Evolutionary conservation across 2,329 filamentous ascomycete genomes (phyloP).

Genomic region (Pseudopithomyces maydicus): DNA sequence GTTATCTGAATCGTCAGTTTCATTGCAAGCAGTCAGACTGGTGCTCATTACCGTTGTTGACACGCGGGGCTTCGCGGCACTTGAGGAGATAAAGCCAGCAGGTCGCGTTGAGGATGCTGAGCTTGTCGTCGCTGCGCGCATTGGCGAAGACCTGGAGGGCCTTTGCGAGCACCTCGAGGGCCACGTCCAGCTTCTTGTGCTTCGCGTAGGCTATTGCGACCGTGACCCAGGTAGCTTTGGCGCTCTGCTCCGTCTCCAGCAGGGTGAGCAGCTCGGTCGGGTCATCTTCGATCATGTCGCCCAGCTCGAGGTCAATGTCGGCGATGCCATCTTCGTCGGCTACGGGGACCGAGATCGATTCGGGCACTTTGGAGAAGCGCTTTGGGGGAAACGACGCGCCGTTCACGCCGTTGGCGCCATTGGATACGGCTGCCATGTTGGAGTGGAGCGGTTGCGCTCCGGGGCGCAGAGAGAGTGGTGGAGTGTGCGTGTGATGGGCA

Average conservation of each 20-base stretch:
- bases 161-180: constrained; percentile 71
- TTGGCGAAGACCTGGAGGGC: constrained; percentile 74
- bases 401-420: constrained; percentile 57
- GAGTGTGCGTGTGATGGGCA: not conserved
- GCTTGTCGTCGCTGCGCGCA: constrained; percentile 76
- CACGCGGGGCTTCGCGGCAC: constrained; percentile 77
- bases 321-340: constrained; percentile 63
- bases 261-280: constrained; percentile 93
- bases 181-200: constrained; percentile 88
- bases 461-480: constrained; percentile 17
- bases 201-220: constrained; percentile 96
- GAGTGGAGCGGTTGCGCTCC: constrained; percentile 1
- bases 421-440: constrained; percentile 57
- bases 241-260: constrained; percentile 90
- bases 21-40: not conserved
- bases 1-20: constrained; percentile 40
- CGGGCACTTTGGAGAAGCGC: constrained; percentile 67
- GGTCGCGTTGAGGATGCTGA: constrained; percentile 81
- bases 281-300: constrained; percentile 83
- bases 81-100: constrained; percentile 94
- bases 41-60: constrained; percentile 57
- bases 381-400: constrained; percentile 48
- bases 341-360: constrained; percentile 68
- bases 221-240: constrained; percentile 96
- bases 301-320: constrained; percentile 90